Evolutionary conservation across 257 asterid genomes (phyloP).

Genomic region (Scutellaria baicalensis): DNA sequence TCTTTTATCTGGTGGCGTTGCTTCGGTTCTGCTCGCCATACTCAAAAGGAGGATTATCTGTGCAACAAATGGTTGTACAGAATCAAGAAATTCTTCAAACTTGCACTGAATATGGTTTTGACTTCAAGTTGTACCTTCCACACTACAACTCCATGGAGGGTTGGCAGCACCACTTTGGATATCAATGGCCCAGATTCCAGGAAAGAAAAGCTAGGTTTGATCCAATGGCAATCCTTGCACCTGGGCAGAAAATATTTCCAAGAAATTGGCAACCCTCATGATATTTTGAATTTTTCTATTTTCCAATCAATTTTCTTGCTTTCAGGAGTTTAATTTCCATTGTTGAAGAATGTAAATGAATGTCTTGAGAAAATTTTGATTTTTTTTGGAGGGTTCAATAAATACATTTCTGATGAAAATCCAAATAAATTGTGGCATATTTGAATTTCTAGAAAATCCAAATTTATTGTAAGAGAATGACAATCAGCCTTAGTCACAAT

Average conservation of each 20-base stretch:
- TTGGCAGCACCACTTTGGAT: slow-evolving; percentile 75
- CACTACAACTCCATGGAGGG: slow-evolving; percentile 53
- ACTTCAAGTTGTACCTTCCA: slow-evolving; percentile 80
- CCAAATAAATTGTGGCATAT: slow-evolving; percentile 18
- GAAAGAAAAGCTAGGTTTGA: slow-evolving; percentile 61
- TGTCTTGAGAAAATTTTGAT: slow-evolving; percentile 27
- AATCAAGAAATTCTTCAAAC: slow-evolving; percentile 55
- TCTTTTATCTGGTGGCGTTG: slow-evolving; percentile 74
- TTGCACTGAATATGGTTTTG: slow-evolving; percentile 44
- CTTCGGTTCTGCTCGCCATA: slow-evolving; percentile 57
- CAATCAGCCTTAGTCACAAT: slow-evolving; percentile 29
- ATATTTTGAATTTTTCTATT: neutral
- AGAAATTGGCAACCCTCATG: slow-evolving; percentile 42
- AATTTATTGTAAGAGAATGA: slow-evolving; percentile 13
- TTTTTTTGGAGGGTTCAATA: slow-evolving; percentile 7
- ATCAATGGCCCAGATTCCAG: slow-evolving; percentile 73
- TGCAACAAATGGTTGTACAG: slow-evolving; percentile 58
- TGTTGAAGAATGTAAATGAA: slow-evolving; percentile 49
- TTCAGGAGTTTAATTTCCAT: slow-evolving; percentile 17
- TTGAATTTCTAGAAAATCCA: slow-evolving; percentile 12
- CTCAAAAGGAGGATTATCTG: slow-evolving; percentile 42
- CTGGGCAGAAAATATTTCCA: slow-evolving; percentile 79
- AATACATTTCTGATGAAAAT: neutral
- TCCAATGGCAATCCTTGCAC: slow-evolving; percentile 90
- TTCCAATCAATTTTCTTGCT: neutral